Evolutionary conservation across 1,139 yeast genomes (phyloP).

Genomic region (Schizosaccharomyces versatilis): DNA sequence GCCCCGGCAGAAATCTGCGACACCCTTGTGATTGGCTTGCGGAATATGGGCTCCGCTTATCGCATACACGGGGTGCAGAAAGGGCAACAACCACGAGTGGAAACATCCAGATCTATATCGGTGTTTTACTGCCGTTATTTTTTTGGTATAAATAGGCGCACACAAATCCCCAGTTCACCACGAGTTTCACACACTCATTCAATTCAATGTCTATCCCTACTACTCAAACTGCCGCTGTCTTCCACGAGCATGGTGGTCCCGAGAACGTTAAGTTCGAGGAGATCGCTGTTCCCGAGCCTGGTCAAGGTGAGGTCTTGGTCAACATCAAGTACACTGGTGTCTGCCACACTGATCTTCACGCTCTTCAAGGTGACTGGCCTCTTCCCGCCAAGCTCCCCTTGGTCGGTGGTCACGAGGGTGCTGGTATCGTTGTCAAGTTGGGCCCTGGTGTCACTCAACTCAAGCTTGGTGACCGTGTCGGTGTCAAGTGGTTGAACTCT

Average conservation of each 20-base stretch:
- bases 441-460: conserved; percentile 37
- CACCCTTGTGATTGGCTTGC: too few species aligned
- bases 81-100: too few species aligned
- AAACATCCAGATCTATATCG: too few species aligned
- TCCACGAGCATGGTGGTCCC: conserved; percentile 1
- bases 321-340: conserved; percentile 46
- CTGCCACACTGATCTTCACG: conserved; percentile 30
- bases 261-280: conserved; percentile 17
- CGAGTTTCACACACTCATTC: background rate
- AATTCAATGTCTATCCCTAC: background rate
- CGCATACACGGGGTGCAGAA: too few species aligned
- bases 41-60: too few species aligned
- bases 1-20: too few species aligned
- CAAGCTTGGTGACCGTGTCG: conserved; percentile 58
- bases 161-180: too few species aligned
- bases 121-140: too few species aligned
- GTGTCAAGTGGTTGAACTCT: conserved; percentile 44
- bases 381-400: conserved; percentile 1
- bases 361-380: conserved; percentile 5
- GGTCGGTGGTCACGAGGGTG: conserved; percentile 6
- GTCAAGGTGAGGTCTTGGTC: conserved; percentile 36
- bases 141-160: too few species aligned
- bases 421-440: conserved; percentile 2
- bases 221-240: background rate
- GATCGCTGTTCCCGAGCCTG: conserved; percentile 41